Evolutionary conservation across 2,329 filamentous ascomycete species (phyloP).

Genomic region (Diaporthe amygdali): DNA sequence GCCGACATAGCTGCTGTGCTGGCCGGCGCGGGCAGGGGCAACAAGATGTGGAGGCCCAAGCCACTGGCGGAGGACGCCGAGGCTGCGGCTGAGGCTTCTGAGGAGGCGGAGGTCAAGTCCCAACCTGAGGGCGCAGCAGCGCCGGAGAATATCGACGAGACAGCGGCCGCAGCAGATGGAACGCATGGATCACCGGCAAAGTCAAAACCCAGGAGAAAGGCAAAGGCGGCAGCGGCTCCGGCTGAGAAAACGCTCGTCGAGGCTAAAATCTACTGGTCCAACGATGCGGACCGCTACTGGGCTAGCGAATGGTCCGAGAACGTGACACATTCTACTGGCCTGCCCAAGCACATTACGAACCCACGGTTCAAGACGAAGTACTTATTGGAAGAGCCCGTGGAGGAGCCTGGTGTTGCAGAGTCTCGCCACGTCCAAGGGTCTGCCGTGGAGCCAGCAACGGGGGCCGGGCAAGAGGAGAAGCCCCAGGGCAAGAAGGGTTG

Average conservation of each 20-base stretch:
- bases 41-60: constrained; percentile 44
- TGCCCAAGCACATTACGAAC: constrained; percentile 32
- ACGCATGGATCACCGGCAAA: neutral
- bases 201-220: neutral
- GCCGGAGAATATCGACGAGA: constrained; percentile 7
- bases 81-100: constrained; percentile 21
- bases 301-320: constrained; percentile 57
- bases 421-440: neutral
- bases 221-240: neutral
- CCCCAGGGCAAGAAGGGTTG: constrained; percentile 16
- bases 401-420: neutral
- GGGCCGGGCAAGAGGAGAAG: neutral
- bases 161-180: constrained; percentile 17
- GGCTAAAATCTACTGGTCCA: constrained; percentile 57
- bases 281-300: constrained; percentile 51
- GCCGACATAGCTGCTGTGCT: constrained; percentile 69
- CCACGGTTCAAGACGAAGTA: constrained; percentile 21
- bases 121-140: neutral
- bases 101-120: constrained; percentile 24
- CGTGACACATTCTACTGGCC: constrained; percentile 53
- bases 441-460: neutral
- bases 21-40: constrained; percentile 55
- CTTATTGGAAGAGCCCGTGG: neutral
- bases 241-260: constrained; percentile 36
- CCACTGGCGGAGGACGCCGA: neutral